These are phyloP conservation scores for Pholiota conissans DNA, from an alignment of 768 basidiomycete genomes.

Conservation along the genomic window DNA sequence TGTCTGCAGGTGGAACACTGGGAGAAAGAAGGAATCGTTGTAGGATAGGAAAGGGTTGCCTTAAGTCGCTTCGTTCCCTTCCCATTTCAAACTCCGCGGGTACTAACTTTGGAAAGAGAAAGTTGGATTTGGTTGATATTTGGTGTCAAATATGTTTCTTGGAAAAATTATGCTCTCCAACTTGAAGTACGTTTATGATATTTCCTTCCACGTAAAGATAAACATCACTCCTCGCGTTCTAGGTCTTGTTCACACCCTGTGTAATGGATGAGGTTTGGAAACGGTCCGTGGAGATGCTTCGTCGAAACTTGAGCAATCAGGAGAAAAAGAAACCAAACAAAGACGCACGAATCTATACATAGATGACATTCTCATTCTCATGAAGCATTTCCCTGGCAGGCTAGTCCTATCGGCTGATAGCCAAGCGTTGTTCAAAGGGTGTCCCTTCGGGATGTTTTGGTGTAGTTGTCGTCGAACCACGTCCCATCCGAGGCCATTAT, in stretches of 20 bases:
- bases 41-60: not conserved
- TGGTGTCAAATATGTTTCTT: too few species aligned
- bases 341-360: constrained; percentile 55
- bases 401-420: constrained; percentile 46
- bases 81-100: not conserved
- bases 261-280: constrained; percentile 57
- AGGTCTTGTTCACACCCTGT: constrained; percentile 26
- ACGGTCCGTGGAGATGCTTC: constrained; percentile 55
- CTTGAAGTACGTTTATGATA: not conserved
- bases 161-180: too few species aligned
- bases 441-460: constrained; percentile 43
- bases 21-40: not conserved
- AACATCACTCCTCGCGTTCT: not conserved
- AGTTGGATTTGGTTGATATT: too few species aligned
- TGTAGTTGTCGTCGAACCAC: constrained; percentile 46
- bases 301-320: not conserved
- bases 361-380: constrained; percentile 58
- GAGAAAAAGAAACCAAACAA: not conserved
- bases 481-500: constrained; percentile 31
- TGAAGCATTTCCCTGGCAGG: constrained; percentile 54
- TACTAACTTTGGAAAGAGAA: not conserved
- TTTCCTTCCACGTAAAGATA: not conserved
- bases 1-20: not conserved
- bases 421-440: constrained; percentile 51
- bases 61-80: not conserved